A percentile compares a stretch with the other conserved stretches of the same genome.
These are phyloP conservation scores for Penicillium corylophilum DNA, from an alignment of 2,329 filamentous ascomycete genomes.

Conservation along the genomic window DNA sequence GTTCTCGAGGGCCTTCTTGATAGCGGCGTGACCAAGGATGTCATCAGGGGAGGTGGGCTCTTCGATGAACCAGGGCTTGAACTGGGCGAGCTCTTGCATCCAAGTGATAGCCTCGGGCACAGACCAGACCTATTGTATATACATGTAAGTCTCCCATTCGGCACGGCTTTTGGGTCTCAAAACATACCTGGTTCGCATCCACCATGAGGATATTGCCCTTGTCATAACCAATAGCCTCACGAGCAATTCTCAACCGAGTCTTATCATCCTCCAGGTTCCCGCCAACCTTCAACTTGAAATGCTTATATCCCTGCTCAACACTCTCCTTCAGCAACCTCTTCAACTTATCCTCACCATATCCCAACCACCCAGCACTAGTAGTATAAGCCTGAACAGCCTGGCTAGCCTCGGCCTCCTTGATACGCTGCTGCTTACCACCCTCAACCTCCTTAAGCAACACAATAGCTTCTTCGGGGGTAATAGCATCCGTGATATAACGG, in stretches of 20 bases:
- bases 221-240: conserved; percentile 79
- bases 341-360: conserved; percentile 87
- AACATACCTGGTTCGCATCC: conserved; percentile 76
- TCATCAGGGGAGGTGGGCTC: conserved; percentile 91
- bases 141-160: not conserved
- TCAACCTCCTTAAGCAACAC: conserved; percentile 66
- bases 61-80: conserved; percentile 86
- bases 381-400: conserved; percentile 86
- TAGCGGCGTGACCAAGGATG: conserved; percentile 80
- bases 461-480: conserved; percentile 81
- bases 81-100: conserved; percentile 78
- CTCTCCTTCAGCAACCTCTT: conserved; percentile 71
- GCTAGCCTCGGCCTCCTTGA: conserved; percentile 70
- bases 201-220: conserved; percentile 84
- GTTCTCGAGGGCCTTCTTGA: conserved; percentile 71
- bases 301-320: conserved; percentile 70
- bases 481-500: conserved; percentile 89
- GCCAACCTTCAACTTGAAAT: conserved; percentile 93
- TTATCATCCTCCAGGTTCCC: conserved; percentile 69
- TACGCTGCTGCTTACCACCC: conserved; percentile 65
- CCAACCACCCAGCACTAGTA: conserved; percentile 87
- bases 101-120: conserved; percentile 85
- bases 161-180: not conserved
- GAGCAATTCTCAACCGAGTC: conserved; percentile 68
- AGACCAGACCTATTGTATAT: conserved; percentile 64